A percentile compares a stretch with the other conserved stretches of the same genome.
phyloP scores from a whole-genome alignment of 192 early-diverging fungal genomes.

The Dissophora ornata region DNA sequence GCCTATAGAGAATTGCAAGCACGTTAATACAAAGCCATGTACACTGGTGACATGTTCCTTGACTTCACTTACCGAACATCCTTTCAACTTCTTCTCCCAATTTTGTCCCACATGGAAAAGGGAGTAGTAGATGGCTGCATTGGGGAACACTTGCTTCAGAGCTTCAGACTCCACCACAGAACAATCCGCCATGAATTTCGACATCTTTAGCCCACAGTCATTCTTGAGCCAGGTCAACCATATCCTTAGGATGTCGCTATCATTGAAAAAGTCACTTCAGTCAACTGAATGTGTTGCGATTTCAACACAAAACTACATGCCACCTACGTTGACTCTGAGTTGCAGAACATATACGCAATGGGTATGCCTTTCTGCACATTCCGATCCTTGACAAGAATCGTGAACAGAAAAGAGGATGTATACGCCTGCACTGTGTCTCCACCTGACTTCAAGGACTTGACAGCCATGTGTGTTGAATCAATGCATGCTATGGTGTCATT shows the following conservation, averaged over 20 bases:
- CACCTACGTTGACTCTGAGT: conserved; percentile 21
- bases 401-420: conserved; percentile 18
- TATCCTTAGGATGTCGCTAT: not conserved
- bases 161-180: conserved; percentile 15
- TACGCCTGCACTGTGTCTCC: not conserved
- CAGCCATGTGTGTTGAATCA: conserved; percentile 20
- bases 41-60: too few relatives aligned
- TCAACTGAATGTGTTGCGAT: too few relatives aligned
- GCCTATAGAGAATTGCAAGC: not conserved
- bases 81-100: conserved; percentile 12
- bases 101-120: conserved; percentile 11
- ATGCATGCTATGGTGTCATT: conserved; percentile 13
- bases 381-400: conserved; percentile 23
- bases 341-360: conserved; percentile 27
- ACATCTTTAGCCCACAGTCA: too few relatives aligned
- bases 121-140: conserved; percentile 13
- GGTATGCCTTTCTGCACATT: conserved; percentile 14
- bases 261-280: not conserved
- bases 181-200: too few relatives aligned
- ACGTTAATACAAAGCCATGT: not conserved
- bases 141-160: conserved; percentile 6
- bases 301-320: too few relatives aligned
- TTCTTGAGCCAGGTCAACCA: conserved; percentile 20
- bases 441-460: conserved; percentile 8
- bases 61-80: not conserved